Evolutionary conservation across 1,284 basidiomycete species (phyloP).

Genomic region (Ustilago lituana): DNA sequence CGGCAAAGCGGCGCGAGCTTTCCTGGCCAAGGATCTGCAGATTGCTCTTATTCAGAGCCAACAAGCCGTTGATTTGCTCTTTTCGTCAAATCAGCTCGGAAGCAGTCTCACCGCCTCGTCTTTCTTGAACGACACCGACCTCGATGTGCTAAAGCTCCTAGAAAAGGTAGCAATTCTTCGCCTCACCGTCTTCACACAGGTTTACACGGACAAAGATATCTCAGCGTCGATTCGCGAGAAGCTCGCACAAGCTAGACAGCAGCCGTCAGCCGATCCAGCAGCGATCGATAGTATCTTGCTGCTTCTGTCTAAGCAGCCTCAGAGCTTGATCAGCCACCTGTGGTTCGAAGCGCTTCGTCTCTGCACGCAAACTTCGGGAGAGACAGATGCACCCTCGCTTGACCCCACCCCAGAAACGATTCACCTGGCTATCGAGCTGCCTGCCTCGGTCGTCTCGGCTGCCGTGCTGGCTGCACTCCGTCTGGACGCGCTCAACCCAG

Average conservation of each 20-base stretch:
- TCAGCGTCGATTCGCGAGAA: constrained; percentile 14
- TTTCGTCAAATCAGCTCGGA: constrained; percentile 28
- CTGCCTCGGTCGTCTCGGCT: constrained; percentile 46
- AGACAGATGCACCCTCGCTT: constrained; percentile 34
- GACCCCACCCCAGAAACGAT: constrained; percentile 41
- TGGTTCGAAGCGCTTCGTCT: constrained; percentile 52
- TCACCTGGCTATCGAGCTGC: constrained; percentile 41
- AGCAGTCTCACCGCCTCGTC: constrained; percentile 32
- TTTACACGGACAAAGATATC: constrained; percentile 33
- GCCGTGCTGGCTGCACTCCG: constrained; percentile 52
- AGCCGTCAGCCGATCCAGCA: constrained; percentile 10
- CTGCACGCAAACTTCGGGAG: constrained; percentile 24
- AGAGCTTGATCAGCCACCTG: constrained; percentile 44
- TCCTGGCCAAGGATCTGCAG: constrained; percentile 49
- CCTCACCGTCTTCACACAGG: constrained; percentile 45
- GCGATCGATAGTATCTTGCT: constrained; percentile 22
- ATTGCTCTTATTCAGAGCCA: constrained; percentile 42
- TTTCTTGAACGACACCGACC: constrained; percentile 20
- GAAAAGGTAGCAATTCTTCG: constrained; percentile 45
- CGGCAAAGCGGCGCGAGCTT: constrained; percentile 44
- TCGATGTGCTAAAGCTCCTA: constrained; percentile 23
- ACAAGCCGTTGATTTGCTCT: constrained; percentile 30
- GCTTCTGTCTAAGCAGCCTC: constrained; percentile 35
- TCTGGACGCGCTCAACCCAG: constrained; percentile 29
- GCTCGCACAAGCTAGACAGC: constrained; percentile 20